Evolutionary conservation across 768 basidiomycete genomes (phyloP).

Genomic region (Lentinula sp.): DNA sequence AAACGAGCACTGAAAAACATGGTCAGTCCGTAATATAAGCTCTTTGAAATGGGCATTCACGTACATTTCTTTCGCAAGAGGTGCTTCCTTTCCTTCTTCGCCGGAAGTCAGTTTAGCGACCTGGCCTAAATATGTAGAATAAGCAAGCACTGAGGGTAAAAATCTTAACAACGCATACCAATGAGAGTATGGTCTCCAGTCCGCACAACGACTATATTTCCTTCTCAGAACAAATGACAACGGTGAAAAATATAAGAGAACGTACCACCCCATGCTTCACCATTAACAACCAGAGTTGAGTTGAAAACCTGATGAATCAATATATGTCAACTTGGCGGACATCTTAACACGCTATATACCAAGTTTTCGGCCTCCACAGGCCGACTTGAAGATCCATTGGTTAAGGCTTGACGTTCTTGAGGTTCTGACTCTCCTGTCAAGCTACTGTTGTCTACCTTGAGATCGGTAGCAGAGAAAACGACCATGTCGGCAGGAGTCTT

Average conservation of each 20-base stretch:
- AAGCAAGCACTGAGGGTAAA: slow-evolving; percentile 1
- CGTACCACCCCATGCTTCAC: slow-evolving; percentile 66
- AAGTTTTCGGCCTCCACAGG: slow-evolving; percentile 63
- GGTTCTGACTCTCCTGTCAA: slow-evolving; percentile 69
- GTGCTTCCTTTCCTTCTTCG: slow-evolving; percentile 59
- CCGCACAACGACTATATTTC: slow-evolving; percentile 47
- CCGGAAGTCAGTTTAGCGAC: slow-evolving; percentile 62
- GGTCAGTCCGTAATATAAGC: slow-evolving; percentile 4
- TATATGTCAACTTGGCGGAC: neutral
- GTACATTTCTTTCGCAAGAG: slow-evolving; percentile 62
- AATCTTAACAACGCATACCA: slow-evolving; percentile 24
- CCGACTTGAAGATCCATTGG: slow-evolving; percentile 38
- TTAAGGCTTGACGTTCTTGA: slow-evolving; percentile 47
- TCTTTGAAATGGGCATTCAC: slow-evolving; percentile 10
- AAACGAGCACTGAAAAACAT: slow-evolving; percentile 40
- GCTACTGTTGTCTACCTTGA: slow-evolving; percentile 69
- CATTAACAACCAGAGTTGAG: slow-evolving; percentile 62
- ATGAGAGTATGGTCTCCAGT: slow-evolving; percentile 66
- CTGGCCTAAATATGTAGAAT: slow-evolving; percentile 44
- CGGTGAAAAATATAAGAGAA: slow-evolving; percentile 6
- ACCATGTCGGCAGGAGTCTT: slow-evolving; percentile 68
- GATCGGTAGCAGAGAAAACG: slow-evolving; percentile 51
- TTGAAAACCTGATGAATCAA: slow-evolving; percentile 49
- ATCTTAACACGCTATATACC: slow-evolving; percentile 24
- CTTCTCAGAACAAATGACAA: neutral